Percentiles rank a stretch among this genome's conserved stretches.
These are phyloP conservation scores for Acanthamoeba lenticulata DNA, from an alignment of 208 protist genomes.

Conservation along the genomic window DNA sequence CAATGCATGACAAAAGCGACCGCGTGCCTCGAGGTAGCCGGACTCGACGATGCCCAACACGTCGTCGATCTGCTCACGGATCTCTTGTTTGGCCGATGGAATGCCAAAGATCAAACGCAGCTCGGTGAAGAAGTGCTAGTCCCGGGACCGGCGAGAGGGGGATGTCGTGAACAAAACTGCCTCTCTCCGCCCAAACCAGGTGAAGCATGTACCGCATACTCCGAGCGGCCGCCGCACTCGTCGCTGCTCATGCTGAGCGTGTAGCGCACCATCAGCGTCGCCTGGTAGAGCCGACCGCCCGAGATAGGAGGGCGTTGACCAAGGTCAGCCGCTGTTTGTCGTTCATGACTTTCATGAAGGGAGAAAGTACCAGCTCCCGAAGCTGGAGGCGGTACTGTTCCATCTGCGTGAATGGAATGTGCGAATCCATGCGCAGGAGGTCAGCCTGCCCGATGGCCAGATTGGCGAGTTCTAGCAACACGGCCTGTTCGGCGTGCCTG, in stretches of 20 bases:
- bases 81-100: slow-evolving; percentile 24
- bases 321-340: no score
- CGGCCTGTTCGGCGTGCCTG: slow-evolving; percentile 6
- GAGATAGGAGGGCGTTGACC: background rate
- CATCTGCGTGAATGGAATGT: slow-evolving; percentile 10
- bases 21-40: background rate
- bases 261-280: slow-evolving; percentile 54
- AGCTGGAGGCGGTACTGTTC: background rate
- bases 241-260: slow-evolving; percentile 62
- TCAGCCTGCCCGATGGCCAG: background rate
- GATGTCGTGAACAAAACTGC: background rate
- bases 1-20: background rate
- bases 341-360: background rate
- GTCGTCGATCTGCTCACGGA: slow-evolving; percentile 55
- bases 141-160: background rate
- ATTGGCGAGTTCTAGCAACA: background rate
- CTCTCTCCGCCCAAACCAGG: background rate
- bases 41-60: slow-evolving; percentile 30
- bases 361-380: background rate
- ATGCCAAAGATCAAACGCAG: slow-evolving; percentile 44
- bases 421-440: background rate
- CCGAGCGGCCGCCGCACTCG: slow-evolving; percentile 38
- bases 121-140: slow-evolving; percentile 9
- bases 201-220: slow-evolving; percentile 13
- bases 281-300: background rate